phyloP scores from a whole-genome alignment of 1,284 basidiomycete genomes.

The Irpex lacteus region DNA sequence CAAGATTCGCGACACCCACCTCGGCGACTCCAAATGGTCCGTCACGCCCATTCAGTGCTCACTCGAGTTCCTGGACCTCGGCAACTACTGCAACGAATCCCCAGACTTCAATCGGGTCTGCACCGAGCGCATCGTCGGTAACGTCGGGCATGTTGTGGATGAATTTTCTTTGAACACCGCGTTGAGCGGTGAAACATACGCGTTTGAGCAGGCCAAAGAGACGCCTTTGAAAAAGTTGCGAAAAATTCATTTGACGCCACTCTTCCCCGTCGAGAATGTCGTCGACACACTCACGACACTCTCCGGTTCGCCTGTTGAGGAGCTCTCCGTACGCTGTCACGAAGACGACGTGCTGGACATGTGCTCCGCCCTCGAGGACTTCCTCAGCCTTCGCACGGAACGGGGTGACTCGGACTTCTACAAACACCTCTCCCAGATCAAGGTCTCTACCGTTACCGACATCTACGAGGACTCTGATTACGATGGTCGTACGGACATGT shows the following conservation, averaged over 20 bases:
- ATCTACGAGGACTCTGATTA: constrained; percentile 19
- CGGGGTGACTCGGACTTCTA: constrained; percentile 37
- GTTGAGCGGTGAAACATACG: constrained; percentile 41
- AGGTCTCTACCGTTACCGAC: constrained; percentile 27
- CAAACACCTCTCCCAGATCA: constrained; percentile 28
- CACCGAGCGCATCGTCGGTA: constrained; percentile 57
- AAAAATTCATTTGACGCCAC: constrained; percentile 56
- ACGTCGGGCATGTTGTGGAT: constrained; percentile 50
- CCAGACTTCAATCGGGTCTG: constrained; percentile 50
- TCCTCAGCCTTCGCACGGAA: constrained; percentile 49
- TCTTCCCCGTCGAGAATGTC: constrained; percentile 59
- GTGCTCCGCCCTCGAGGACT: constrained; percentile 52
- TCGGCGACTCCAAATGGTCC: constrained; percentile 60
- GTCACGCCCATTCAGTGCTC: constrained; percentile 45
- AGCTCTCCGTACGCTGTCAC: constrained; percentile 54
- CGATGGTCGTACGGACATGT: constrained; percentile 14
- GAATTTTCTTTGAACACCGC: constrained; percentile 53
- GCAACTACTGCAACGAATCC: constrained; percentile 52
- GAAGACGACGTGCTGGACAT: constrained; percentile 59
- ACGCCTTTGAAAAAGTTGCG: constrained; percentile 52
- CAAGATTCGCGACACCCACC: constrained; percentile 65
- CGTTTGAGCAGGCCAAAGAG: constrained; percentile 38
- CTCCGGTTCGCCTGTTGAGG: constrained; percentile 59
- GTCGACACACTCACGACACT: constrained; percentile 57
- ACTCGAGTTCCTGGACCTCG: constrained; percentile 58